These are phyloP conservation scores for Erysimum pusillum DNA, from an alignment of 441 rosid species.

Conservation along the genomic window DNA sequence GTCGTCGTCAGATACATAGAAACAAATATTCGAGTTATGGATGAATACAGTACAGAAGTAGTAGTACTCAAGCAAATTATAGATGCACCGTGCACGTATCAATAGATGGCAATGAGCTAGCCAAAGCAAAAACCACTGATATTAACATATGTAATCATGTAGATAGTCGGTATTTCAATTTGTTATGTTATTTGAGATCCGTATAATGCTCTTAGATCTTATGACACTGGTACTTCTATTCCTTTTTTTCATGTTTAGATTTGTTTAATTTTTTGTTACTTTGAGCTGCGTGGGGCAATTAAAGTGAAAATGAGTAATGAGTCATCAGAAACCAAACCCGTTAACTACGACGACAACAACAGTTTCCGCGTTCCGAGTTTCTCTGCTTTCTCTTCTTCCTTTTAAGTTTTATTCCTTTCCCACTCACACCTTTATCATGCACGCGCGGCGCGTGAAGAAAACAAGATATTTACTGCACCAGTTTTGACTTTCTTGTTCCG, in stretches of 20 bases:
- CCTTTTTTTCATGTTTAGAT: background rate
- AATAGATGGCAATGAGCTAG: conserved; percentile 19
- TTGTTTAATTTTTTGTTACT: too few species aligned
- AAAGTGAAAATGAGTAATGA: conserved; percentile 10
- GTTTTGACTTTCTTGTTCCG: conserved; percentile 33
- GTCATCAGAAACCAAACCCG: conserved; percentile 29
- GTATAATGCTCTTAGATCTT: conserved; percentile 26
- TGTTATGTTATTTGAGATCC: background rate
- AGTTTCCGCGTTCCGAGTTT: conserved; percentile 38
- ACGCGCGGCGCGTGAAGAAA: conserved; percentile 29
- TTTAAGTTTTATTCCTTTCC: conserved; percentile 31
- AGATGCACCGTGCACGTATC: conserved; percentile 7
- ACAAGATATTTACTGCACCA: background rate
- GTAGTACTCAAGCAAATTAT: background rate
- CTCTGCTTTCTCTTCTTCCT: conserved; percentile 6
- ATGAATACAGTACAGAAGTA: background rate
- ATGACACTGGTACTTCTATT: background rate
- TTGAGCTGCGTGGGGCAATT: background rate
- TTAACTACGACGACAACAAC: conserved; percentile 38
- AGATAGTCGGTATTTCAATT: too few species aligned
- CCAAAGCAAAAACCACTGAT: background rate
- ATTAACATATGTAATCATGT: background rate
- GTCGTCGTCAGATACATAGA: background rate
- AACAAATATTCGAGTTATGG: conserved; percentile 12
- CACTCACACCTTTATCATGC: background rate